A percentile compares a stretch with the other conserved stretches of the same genome.
phyloP scores from a whole-genome alignment of 1,284 basidiomycete species.

The Cutaneotrichosporon sp. region DNA sequence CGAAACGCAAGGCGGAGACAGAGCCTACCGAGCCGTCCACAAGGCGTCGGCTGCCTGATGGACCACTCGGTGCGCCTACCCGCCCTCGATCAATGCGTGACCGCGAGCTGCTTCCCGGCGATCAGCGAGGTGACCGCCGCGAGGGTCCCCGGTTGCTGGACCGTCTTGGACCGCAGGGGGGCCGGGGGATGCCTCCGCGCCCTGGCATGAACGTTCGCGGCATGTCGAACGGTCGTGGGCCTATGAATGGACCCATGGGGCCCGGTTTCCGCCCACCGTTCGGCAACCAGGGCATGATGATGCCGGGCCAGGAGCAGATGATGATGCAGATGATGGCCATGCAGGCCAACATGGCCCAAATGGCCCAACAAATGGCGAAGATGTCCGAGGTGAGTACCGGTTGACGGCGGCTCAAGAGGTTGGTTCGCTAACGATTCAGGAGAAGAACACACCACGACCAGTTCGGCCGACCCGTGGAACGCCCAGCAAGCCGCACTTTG shows the following conservation, averaged over 20 bases:
- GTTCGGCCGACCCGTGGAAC: conserved; percentile 10
- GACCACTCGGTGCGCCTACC: conserved; percentile 16
- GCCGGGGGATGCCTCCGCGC: conserved; percentile 10
- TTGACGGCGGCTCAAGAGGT: neutral
- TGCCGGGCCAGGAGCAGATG: conserved; percentile 44
- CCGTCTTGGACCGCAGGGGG: conserved; percentile 17
- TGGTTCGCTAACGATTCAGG: conserved; percentile 3
- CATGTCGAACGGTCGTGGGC: conserved; percentile 11
- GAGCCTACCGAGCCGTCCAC: conserved; percentile 8
- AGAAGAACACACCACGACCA: conserved; percentile 9
- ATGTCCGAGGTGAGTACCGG: conserved; percentile 47
- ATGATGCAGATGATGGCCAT: conserved; percentile 51
- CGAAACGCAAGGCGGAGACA: conserved; percentile 22
- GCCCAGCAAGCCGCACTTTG: neutral
- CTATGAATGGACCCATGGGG: conserved; percentile 15
- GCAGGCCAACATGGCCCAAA: conserved; percentile 50
- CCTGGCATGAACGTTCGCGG: conserved; percentile 25
- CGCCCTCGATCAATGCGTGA: conserved; percentile 17
- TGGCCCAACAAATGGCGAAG: conserved; percentile 48
- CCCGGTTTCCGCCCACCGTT: conserved; percentile 3
- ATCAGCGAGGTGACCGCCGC: neutral
- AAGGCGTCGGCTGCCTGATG: conserved; percentile 19
- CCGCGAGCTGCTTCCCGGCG: neutral
- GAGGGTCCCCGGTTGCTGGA: conserved; percentile 11
- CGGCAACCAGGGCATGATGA: conserved; percentile 18